phyloP scores from a whole-genome alignment of 2,329 filamentous ascomycete genomes.

The Pseudogymnoascus sp. region DNA sequence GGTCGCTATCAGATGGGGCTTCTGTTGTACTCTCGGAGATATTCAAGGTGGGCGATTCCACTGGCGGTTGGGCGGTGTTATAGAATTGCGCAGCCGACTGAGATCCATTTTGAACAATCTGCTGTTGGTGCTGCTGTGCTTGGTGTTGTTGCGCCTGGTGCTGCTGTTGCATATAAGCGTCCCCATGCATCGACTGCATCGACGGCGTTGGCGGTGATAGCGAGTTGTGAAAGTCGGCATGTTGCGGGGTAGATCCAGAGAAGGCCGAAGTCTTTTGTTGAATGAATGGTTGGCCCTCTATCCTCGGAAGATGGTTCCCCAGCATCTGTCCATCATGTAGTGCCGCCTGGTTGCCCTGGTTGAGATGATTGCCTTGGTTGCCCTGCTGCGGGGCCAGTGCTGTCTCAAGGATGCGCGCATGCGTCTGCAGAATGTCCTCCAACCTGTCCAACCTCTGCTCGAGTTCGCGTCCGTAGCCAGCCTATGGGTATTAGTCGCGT shows the following conservation, averaged over 20 bases:
- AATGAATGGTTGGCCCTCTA: constrained; percentile 55
- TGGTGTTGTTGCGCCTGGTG: constrained; percentile 34
- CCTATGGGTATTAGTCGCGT: constrained; percentile 32
- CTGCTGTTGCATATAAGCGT: constrained; percentile 43
- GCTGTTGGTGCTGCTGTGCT: constrained; percentile 14
- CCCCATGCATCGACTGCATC: constrained; percentile 37
- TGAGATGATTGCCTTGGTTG: constrained; percentile 11
- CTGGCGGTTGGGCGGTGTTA: constrained; percentile 31
- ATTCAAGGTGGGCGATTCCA: constrained; percentile 54
- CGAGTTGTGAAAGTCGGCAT: constrained; percentile 42
- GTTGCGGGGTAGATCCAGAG: constrained; percentile 33
- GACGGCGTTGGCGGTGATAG: constrained; percentile 41
- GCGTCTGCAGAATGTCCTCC: constrained; percentile 58
- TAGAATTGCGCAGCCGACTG: constrained; percentile 31
- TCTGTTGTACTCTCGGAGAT: constrained; percentile 45
- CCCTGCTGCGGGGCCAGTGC: constrained; percentile 48
- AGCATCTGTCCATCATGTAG: constrained; percentile 44
- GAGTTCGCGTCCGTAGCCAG: constrained; percentile 66
- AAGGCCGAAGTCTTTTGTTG: constrained; percentile 55
- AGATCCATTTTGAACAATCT: constrained; percentile 14
- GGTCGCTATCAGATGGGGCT: constrained; percentile 54
- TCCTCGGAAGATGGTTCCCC: constrained; percentile 44
- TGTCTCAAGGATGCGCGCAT: constrained; percentile 60
- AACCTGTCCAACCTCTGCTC: constrained; percentile 66
- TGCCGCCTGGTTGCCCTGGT: constrained; percentile 51